Conservation (phyloP, 2,329 filamentous ascomycete species). For the Nakataea oryzae region DNA sequence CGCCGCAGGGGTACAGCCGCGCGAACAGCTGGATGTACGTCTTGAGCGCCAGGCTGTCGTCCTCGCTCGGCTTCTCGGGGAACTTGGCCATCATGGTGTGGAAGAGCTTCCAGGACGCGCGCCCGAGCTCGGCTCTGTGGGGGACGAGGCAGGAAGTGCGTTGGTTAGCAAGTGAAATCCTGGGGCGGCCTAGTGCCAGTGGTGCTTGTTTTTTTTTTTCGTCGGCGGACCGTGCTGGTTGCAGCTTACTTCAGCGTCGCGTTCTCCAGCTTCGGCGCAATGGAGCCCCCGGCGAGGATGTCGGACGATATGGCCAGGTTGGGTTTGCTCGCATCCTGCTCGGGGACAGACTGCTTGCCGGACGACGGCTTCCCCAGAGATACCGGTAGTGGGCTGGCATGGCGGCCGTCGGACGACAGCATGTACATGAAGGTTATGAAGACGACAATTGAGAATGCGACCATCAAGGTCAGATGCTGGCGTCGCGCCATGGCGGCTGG, state of each 20-base stretch:
- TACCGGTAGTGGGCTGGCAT: slow-evolving; percentile 1
- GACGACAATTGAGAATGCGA: slow-evolving; percentile 43
- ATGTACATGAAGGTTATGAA: slow-evolving; percentile 49
- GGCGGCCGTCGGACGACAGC: slow-evolving; percentile 27
- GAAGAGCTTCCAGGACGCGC: slow-evolving; percentile 59
- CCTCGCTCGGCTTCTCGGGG: slow-evolving; percentile 51
- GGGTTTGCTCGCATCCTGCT: slow-evolving; percentile 10
- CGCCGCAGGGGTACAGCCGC: slow-evolving; percentile 60
- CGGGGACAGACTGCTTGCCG: slow-evolving; percentile 7
- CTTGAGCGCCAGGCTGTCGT: slow-evolving; percentile 52
- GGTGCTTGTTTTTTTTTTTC: background rate
- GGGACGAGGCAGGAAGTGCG: background rate
- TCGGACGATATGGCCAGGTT: slow-evolving; percentile 31
- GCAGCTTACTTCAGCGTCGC: slow-evolving; percentile 60
- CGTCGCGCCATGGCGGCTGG: slow-evolving; percentile 35
- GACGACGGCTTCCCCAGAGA: slow-evolving; percentile 3
- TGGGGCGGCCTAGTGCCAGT: background rate
- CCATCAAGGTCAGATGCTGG: slow-evolving; percentile 39
- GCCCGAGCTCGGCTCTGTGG: slow-evolving; percentile 50
- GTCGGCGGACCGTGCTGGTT: background rate
- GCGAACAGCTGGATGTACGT: slow-evolving; percentile 57
- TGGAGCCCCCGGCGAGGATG: slow-evolving; percentile 56
- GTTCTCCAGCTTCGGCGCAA: slow-evolving; percentile 74
- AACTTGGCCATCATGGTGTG: slow-evolving; percentile 64
- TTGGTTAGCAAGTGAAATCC: background rate